phyloP scores from a whole-genome alignment of 2,329 filamentous ascomycete species.

The Colletotrichum sidae region DNA sequence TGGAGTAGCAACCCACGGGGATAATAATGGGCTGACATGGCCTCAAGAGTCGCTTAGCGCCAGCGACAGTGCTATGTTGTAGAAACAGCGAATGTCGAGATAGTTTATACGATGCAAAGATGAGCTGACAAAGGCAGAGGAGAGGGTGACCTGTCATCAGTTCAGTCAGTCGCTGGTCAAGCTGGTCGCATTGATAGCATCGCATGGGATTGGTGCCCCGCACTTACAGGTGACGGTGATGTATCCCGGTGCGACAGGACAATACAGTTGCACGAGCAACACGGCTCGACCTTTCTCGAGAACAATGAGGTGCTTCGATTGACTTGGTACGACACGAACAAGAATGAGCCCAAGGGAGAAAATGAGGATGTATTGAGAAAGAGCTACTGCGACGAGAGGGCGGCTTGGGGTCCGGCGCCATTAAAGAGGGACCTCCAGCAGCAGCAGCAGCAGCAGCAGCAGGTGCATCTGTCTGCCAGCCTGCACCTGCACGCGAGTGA shows the following conservation, averaged over 20 bases:
- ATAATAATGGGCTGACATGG: conserved; percentile 36
- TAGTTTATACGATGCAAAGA: background rate
- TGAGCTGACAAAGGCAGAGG: background rate
- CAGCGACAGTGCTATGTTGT: background rate
- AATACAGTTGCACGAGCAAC: conserved; percentile 2
- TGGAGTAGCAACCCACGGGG: conserved; percentile 29
- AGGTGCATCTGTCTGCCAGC: no score
- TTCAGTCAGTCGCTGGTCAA: conserved; percentile 8
- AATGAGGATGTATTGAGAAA: conserved; percentile 1
- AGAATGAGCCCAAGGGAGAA: background rate
- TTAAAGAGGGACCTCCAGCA: conserved; percentile 23
- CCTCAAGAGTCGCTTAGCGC: background rate
- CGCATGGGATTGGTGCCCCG: conserved; percentile 25
- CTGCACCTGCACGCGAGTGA: background rate
- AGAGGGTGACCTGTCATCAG: conserved; percentile 16
- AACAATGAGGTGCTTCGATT: background rate
- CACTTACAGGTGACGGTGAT: conserved; percentile 31
- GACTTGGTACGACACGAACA: background rate
- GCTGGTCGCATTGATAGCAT: conserved; percentile 8
- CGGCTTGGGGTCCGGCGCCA: conserved; percentile 26
- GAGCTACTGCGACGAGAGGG: conserved; percentile 9
- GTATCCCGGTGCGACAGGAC: background rate
- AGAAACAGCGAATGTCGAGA: background rate
- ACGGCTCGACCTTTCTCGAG: background rate
- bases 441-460: no score